Base-by-base conservation (phyloP, 2,329 filamentous ascomycete species). In the Arthrobotrys sphaeroides region DNA sequence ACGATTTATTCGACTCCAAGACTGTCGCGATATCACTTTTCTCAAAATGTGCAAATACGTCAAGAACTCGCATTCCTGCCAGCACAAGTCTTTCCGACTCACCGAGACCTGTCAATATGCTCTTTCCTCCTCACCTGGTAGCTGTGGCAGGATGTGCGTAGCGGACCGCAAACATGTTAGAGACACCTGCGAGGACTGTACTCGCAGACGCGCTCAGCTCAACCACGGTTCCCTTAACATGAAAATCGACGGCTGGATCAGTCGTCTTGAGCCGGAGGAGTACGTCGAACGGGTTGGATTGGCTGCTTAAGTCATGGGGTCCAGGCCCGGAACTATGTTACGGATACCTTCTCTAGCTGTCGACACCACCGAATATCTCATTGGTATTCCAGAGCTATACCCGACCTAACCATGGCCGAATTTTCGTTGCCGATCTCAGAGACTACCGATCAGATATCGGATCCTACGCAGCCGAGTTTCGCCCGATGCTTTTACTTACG, bases 11-110 rank as follows among this genome's bases (percentile, higher is more conserved):
- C 10, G 28, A 33, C 28, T 33, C 28, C 10, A 10, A 33, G 28
- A 33, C 5, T n/a, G n/a, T n/a, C n/a, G n/a, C n/a, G n/a, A n/a
- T n/a, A n/a, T n/a, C n/a, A n/a, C n/a, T n/a, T 28, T 38, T 31
- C 22, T 22, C 59, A 60, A 43, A 24, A 75, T 75, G 72, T 75
- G 72, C 64, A 69, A 75, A 69, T 75, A 69, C 72, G 64, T 75
- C 53, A 59, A 75, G 49, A 69, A 75, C 64, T 75, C 72, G 22
- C 72, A 75, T 36, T 69, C 64, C 45, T 75, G 72, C 57, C 72
- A 75, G 40, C 72, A 75, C 26, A 75, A 75, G 64, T 75, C 72
- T 28, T 59, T 65, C n/a, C 59, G 64, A 28, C 45, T 75, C 31
- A 75, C 72, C 0, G 64, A 69, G 18, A 75, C 72, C 33, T 75